Conservation (phyloP, 2,329 filamentous ascomycete genomes). For the Microsporum audouinii region DNA sequence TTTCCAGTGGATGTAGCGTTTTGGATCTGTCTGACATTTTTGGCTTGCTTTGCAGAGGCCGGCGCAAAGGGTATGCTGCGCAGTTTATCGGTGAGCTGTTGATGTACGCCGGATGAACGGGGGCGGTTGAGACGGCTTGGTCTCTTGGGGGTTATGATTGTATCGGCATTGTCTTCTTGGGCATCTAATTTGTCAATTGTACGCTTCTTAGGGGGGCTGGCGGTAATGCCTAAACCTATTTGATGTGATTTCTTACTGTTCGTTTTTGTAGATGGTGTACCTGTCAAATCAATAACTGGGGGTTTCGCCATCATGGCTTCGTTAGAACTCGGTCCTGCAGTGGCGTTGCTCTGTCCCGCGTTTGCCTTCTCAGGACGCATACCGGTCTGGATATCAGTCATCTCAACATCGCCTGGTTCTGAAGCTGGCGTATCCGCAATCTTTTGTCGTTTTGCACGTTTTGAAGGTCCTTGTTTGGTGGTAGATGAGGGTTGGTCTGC, state of each 20-base stretch:
- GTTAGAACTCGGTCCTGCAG: background rate
- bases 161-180: background rate
- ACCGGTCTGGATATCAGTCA: background rate
- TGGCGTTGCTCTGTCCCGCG: background rate
- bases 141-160: background rate
- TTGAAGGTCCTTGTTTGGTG: background rate
- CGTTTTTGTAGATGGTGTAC: background rate
- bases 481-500: background rate
- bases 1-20: background rate
- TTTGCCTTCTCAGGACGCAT: background rate
- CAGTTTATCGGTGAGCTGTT: background rate
- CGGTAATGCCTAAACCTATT: constrained; percentile 22
- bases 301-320: background rate
- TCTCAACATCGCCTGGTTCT: background rate
- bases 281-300: background rate
- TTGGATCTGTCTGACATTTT: background rate
- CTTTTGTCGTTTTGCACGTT: background rate
- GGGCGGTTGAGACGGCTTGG: background rate
- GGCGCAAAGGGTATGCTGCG: background rate
- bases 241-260: background rate
- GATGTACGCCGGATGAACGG: background rate
- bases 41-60: background rate
- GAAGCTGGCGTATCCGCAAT: background rate
- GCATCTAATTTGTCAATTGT: background rate
- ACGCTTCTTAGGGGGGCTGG: constrained; percentile 16